Evolutionary conservation across 768 basidiomycete genomes (phyloP).

Genomic region (Tulasnella sp.): DNA sequence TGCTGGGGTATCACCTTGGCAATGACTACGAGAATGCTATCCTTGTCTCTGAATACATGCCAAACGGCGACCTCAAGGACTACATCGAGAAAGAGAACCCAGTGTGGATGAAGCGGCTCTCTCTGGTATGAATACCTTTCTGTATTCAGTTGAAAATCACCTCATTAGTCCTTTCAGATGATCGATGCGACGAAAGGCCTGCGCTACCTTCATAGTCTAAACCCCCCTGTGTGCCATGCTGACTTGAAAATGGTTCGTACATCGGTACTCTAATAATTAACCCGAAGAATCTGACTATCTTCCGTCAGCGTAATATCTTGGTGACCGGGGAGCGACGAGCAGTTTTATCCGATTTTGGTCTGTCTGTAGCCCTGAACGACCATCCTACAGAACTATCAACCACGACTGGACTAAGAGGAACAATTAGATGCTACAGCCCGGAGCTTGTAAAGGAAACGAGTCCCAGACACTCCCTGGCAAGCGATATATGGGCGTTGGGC

Average conservation of each 20-base stretch:
- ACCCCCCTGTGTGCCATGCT: conserved; percentile 1
- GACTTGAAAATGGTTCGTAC: background rate
- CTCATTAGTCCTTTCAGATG: background rate
- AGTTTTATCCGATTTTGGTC: conserved; percentile 14
- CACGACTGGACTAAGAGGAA: background rate
- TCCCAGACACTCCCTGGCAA: background rate
- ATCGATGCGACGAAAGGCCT: background rate
- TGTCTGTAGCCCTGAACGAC: background rate
- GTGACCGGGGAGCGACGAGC: background rate
- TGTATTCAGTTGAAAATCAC: background rate
- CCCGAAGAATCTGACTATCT: background rate
- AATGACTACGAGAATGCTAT: background rate
- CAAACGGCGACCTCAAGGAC: background rate
- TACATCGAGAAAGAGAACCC: background rate
- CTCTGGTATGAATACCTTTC: background rate
- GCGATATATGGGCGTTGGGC: conserved; percentile 7
- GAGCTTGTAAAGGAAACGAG: background rate
- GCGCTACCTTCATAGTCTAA: background rate
- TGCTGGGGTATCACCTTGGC: conserved; percentile 3
- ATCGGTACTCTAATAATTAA: background rate
- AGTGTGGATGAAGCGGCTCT: background rate
- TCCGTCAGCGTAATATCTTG: conserved; percentile 15
- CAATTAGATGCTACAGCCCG: background rate
- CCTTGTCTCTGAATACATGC: background rate
- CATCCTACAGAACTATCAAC: conserved; percentile 8